A percentile compares a stretch with the other conserved stretches of the same genome.
Conservation (phyloP, 2,329 filamentous ascomycete genomes). For the Alternaria brassicae region DNA sequence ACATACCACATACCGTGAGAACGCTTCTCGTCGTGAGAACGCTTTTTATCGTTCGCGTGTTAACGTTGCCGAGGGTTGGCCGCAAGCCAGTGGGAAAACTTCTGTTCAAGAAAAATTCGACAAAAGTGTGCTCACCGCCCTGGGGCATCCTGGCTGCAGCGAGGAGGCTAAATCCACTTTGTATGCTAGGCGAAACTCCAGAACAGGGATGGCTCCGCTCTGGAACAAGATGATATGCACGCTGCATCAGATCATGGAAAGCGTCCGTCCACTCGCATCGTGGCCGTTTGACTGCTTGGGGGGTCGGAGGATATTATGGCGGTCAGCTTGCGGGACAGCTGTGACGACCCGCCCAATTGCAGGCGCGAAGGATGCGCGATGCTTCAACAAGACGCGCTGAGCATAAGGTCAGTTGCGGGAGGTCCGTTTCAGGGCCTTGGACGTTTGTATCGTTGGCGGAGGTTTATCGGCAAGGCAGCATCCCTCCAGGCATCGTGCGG, state of each 20-base stretch:
- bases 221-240: constrained; percentile 43
- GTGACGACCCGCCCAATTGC: constrained; percentile 24
- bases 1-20: not conserved
- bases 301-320: constrained; percentile 29
- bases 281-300: constrained; percentile 30
- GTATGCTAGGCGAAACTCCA: constrained; percentile 29
- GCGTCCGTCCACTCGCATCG: constrained; percentile 23
- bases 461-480: constrained; percentile 12
- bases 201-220: constrained; percentile 34
- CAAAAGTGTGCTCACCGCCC: constrained; percentile 44
- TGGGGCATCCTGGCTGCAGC: constrained; percentile 29
- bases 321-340: constrained; percentile 39
- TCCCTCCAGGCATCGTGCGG: constrained; percentile 8
- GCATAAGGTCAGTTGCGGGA: constrained; percentile 28
- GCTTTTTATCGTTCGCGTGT: constrained; percentile 9
- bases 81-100: constrained; percentile 22
- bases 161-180: constrained; percentile 43
- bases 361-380: constrained; percentile 20
- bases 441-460: constrained; percentile 11
- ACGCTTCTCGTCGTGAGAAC: constrained; percentile 2
- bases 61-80: constrained; percentile 24
- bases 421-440: constrained; percentile 15
- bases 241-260: constrained; percentile 42
- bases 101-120: constrained; percentile 28
- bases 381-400: constrained; percentile 12